Conservation (phyloP, 2,329 filamentous ascomycete species). For the Penicillium sp. region DNA sequence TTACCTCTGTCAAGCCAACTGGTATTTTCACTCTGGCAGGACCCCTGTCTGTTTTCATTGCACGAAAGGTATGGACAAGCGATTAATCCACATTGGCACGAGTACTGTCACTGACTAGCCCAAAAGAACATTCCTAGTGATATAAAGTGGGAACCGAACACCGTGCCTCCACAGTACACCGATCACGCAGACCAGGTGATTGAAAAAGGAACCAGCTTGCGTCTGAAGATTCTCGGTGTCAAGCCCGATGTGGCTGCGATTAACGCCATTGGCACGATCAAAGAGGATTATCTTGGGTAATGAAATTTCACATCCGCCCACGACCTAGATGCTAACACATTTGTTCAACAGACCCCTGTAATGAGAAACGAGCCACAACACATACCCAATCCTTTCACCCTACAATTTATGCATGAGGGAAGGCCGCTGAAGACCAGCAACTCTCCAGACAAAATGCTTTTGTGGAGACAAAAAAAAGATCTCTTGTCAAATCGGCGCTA, state of each 20-base stretch:
- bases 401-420: conserved; percentile 10
- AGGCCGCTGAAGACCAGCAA: not conserved
- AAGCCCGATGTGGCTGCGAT: conserved; percentile 90
- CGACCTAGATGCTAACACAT: conserved; percentile 9
- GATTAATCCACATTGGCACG: not conserved
- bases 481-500: conserved; percentile 1
- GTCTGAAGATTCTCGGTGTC: conserved; percentile 89
- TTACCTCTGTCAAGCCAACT: conserved; percentile 82
- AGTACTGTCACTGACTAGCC: conserved; percentile 11
- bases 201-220: conserved; percentile 86
- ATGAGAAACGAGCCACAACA: conserved; percentile 22
- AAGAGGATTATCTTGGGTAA: conserved; percentile 58
- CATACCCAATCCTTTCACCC: conserved; percentile 16
- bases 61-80: conserved; percentile 64
- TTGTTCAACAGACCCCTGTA: conserved; percentile 27
- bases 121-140: conserved; percentile 66
- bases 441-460: not conserved
- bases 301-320: conserved; percentile 9
- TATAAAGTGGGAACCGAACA: conserved; percentile 91
- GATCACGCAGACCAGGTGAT: conserved; percentile 93
- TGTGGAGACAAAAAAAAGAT: conserved; percentile 2
- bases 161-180: conserved; percentile 92
- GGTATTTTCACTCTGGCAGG: conserved; percentile 63
- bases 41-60: conserved; percentile 47
- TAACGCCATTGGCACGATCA: conserved; percentile 96